phyloP scores from a whole-genome alignment of 805 yeast genomes.

The Candida nanaspora region DNA sequence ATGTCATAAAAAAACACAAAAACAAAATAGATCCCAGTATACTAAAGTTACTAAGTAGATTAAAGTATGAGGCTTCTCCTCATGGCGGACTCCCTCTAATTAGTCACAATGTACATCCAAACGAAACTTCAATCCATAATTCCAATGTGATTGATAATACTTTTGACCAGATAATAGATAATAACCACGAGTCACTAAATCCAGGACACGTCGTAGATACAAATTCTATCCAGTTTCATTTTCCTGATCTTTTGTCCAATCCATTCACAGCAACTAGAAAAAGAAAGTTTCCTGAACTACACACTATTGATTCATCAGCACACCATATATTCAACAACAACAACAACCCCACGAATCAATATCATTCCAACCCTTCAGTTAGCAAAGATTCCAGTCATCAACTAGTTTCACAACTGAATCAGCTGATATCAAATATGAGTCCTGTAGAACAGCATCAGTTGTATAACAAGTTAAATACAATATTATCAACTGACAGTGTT shows the following conservation, averaged over 20 bases:
- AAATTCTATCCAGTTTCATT: not conserved
- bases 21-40: slow-evolving; percentile 56
- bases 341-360: not conserved
- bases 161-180: too few relatives aligned
- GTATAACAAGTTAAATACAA: slow-evolving; percentile 9
- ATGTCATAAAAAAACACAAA: slow-evolving; percentile 40
- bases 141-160: too few relatives aligned
- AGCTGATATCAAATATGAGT: slow-evolving; percentile 8
- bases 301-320: not conserved
- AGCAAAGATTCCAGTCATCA: too few relatives aligned
- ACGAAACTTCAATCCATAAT: too few relatives aligned
- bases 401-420: not conserved
- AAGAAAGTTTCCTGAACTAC: not conserved
- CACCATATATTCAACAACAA: not conserved
- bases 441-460: slow-evolving; percentile 17
- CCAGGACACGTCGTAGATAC: not conserved
- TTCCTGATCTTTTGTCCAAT: not conserved
- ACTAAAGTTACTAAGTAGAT: slow-evolving; percentile 46
- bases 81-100: slow-evolving; percentile 44
- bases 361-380: too few relatives aligned
- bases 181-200: too few relatives aligned
- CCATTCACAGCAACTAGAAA: not conserved
- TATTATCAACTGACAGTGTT: slow-evolving; percentile 13
- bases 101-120: not conserved
- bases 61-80: slow-evolving; percentile 53